phyloP scores from a whole-genome alignment of 768 basidiomycete species.

The Leucocoprinus sp. region DNA sequence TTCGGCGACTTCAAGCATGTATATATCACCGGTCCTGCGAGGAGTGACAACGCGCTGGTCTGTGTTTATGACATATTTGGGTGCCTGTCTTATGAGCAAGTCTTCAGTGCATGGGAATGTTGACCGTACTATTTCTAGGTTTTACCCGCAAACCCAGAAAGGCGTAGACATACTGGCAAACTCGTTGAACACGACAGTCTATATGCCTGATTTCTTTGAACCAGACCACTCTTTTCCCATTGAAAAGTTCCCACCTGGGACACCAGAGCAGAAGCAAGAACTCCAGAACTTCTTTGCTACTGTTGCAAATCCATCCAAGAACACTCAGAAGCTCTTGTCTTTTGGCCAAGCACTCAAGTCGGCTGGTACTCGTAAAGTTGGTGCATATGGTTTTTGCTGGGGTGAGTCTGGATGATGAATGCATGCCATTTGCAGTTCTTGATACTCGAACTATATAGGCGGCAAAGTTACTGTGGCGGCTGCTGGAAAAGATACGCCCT shows the following conservation, averaged over 20 bases:
- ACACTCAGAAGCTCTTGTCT: conserved; percentile 31
- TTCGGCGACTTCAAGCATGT: conserved; percentile 43
- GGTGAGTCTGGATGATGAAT: conserved; percentile 19
- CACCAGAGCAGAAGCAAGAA: conserved; percentile 40
- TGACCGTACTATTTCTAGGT: conserved; percentile 23
- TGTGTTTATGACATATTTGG: conserved; percentile 62
- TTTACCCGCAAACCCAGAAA: conserved; percentile 57
- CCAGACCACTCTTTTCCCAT: conserved; percentile 39
- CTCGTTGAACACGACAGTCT: conserved; percentile 42
- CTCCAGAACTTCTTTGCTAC: conserved; percentile 53
- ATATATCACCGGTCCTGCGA: conserved; percentile 41
- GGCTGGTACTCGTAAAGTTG: conserved; percentile 35
- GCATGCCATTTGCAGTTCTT: neutral
- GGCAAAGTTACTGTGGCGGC: conserved; percentile 41
- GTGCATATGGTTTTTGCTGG: conserved; percentile 53
- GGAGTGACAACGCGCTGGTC: conserved; percentile 43
- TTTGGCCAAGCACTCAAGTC: conserved; percentile 35
- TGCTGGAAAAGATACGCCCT: conserved; percentile 32
- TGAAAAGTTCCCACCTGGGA: conserved; percentile 45
- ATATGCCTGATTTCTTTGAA: conserved; percentile 65
- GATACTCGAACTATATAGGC: conserved; percentile 23
- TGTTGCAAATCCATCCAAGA: conserved; percentile 34
- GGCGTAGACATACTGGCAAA: conserved; percentile 56
- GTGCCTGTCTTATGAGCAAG: conserved; percentile 18
- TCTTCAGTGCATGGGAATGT: neutral